A percentile compares a stretch with the other conserved stretches of the same genome.
Conservation (phyloP, 2,329 filamentous ascomycete genomes). For the Venturia nashicola region DNA sequence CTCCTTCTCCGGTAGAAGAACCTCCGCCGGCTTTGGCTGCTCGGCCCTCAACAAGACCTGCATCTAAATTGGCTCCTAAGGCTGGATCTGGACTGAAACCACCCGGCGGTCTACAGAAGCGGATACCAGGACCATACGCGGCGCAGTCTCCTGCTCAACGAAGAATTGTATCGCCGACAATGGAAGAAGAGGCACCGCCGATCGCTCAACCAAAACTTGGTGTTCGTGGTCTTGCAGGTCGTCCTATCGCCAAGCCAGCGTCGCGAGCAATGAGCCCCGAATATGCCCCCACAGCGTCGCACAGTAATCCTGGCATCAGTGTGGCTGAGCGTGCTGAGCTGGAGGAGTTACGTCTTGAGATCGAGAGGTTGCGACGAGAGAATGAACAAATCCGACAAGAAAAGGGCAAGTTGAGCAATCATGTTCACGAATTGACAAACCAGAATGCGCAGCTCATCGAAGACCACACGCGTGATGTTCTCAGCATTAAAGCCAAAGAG, state of each 20-base stretch:
- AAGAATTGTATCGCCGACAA: constrained; percentile 3
- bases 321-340: constrained; percentile 84
- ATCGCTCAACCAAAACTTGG: constrained; percentile 45
- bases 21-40: constrained; percentile 43
- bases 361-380: constrained; percentile 63
- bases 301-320: constrained; percentile 46
- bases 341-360: constrained; percentile 73
- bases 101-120: constrained; percentile 10
- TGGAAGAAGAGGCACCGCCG: constrained; percentile 25
- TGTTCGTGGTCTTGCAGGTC: constrained; percentile 66
- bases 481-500: constrained; percentile 97
- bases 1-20: constrained; percentile 26
- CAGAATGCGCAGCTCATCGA: constrained; percentile 95
- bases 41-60: constrained; percentile 42
- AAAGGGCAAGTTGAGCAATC: constrained; percentile 66
- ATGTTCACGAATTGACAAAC: constrained; percentile 89
- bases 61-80: constrained; percentile 25
- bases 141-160: constrained; percentile 5
- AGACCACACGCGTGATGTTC: constrained; percentile 86
- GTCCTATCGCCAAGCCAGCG: constrained; percentile 69
- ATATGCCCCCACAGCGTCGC: constrained; percentile 45
- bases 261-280: constrained; percentile 37
- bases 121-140: constrained; percentile 4
- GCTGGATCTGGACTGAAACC: constrained; percentile 33
- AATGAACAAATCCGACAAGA: constrained; percentile 75